phyloP scores from a whole-genome alignment of 202 grass and related monocot genomes.

The Musa balbisiana region DNA sequence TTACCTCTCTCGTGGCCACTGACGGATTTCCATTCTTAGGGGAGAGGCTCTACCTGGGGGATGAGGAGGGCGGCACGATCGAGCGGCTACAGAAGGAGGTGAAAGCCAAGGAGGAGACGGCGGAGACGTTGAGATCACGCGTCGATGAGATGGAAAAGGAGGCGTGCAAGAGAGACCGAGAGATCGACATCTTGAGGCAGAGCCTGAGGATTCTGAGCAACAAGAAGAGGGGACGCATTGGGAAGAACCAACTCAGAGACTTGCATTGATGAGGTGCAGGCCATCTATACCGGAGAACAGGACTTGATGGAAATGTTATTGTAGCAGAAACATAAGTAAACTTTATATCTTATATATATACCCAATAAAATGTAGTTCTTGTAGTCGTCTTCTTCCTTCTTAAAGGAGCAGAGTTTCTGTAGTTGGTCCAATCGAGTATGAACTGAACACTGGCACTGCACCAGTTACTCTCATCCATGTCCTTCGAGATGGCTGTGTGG shows the following conservation, averaged over 20 bases:
- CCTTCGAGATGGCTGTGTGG: too few species aligned
- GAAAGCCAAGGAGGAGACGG: slow-evolving; percentile 32
- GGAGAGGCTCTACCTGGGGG: slow-evolving; percentile 30
- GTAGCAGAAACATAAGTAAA: not conserved
- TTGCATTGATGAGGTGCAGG: not conserved
- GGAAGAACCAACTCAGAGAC: slow-evolving; percentile 9
- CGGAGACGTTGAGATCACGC: slow-evolving; percentile 10
- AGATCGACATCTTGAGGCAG: slow-evolving; percentile 39
- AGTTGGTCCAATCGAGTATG: too few species aligned
- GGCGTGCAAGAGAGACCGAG: slow-evolving; percentile 26
- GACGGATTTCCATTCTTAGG: slow-evolving; percentile 5
- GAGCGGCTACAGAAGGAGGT: slow-evolving; percentile 25
- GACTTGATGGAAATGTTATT: too few species aligned
- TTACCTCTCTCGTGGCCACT: too few species aligned
- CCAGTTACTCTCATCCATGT: too few species aligned
- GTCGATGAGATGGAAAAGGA: slow-evolving; percentile 29
- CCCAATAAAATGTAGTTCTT: too few species aligned
- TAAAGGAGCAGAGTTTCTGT: too few species aligned
- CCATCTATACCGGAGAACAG: too few species aligned
- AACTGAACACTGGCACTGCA: too few species aligned
- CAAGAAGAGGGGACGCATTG: slow-evolving; percentile 23
- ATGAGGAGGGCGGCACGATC: slow-evolving; percentile 23
- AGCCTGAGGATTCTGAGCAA: slow-evolving; percentile 40
- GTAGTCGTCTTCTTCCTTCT: too few species aligned
- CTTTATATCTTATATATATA: not conserved